Percentiles rank a stretch among this genome's conserved stretches.
Conservation (phyloP, 2,329 filamentous ascomycete genomes). For the Aspergillus sp. region DNA sequence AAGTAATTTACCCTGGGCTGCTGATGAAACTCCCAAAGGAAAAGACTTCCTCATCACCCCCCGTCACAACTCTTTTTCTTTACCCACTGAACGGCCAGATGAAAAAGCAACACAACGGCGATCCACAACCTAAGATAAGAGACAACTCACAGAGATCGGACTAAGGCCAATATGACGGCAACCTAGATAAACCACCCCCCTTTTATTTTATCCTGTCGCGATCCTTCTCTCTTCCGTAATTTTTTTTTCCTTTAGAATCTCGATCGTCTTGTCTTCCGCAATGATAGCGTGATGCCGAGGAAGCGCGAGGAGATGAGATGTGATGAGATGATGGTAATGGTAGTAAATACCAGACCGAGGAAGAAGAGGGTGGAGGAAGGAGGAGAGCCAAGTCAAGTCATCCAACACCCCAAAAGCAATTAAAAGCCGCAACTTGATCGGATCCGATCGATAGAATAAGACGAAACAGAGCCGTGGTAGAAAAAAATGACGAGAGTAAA, state of each 20-base stretch:
- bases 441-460: neutral
- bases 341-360: too few species aligned
- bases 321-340: too few species aligned
- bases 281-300: neutral
- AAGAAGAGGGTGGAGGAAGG: neutral
- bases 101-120: neutral
- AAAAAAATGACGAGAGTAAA: too few species aligned
- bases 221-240: neutral
- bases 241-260: neutral
- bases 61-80: neutral
- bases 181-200: neutral
- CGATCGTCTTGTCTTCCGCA: neutral
- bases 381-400: neutral
- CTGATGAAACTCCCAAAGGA: neutral
- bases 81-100: neutral
- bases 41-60: neutral
- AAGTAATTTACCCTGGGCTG: neutral
- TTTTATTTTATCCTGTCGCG: neutral
- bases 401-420: neutral
- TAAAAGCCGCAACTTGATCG: neutral
- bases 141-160: conserved; percentile 1
- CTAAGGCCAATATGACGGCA: neutral
- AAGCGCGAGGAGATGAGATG: neutral
- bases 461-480: neutral
- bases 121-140: conserved; percentile 2